Evolutionary conservation across 371 early-diverging fungal species (phyloP).

Genomic region (Lichtheimia corymbifera): DNA sequence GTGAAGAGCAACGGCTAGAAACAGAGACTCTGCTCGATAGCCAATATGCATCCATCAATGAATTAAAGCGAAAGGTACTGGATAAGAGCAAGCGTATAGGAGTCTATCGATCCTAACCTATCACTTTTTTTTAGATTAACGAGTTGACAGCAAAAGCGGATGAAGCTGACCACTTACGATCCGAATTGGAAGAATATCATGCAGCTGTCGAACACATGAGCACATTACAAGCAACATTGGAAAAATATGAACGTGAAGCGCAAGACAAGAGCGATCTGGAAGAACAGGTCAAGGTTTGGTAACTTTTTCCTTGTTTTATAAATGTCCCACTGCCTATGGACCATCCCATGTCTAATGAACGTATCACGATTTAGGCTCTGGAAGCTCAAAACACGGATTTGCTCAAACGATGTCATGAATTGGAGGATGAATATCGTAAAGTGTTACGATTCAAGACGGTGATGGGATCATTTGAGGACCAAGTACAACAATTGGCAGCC

Average conservation of each 20-base stretch:
- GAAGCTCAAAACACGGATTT: slow-evolving; percentile 81
- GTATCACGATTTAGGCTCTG: slow-evolving; percentile 33
- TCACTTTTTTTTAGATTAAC: slow-evolving; percentile 42
- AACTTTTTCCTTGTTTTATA: too few relatives aligned
- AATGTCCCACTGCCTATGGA: too few relatives aligned
- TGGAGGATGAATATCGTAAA: slow-evolving; percentile 89
- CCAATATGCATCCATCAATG: slow-evolving; percentile 63
- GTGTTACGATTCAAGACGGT: slow-evolving; percentile 74
- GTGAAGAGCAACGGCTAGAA: slow-evolving; percentile 77
- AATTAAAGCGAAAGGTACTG: slow-evolving; percentile 65
- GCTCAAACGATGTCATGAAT: slow-evolving; percentile 67
- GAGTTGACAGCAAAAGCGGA: slow-evolving; percentile 71
- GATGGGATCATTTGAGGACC: slow-evolving; percentile 86
- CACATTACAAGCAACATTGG: slow-evolving; percentile 84
- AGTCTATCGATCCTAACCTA: background rate
- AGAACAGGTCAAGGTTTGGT: slow-evolving; percentile 70
- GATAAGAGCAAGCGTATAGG: slow-evolving; percentile 9
- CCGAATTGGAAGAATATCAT: slow-evolving; percentile 86
- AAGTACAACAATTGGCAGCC: slow-evolving; percentile 71
- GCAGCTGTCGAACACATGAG: slow-evolving; percentile 84
- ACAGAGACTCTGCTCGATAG: slow-evolving; percentile 62
- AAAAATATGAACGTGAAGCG: slow-evolving; percentile 91
- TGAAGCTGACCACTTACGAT: slow-evolving; percentile 71
- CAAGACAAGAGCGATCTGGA: slow-evolving; percentile 84
- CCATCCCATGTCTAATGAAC: too few relatives aligned